Conservation (phyloP, 2,329 filamentous ascomycete species). For the Beauveria medogensis region DNA sequence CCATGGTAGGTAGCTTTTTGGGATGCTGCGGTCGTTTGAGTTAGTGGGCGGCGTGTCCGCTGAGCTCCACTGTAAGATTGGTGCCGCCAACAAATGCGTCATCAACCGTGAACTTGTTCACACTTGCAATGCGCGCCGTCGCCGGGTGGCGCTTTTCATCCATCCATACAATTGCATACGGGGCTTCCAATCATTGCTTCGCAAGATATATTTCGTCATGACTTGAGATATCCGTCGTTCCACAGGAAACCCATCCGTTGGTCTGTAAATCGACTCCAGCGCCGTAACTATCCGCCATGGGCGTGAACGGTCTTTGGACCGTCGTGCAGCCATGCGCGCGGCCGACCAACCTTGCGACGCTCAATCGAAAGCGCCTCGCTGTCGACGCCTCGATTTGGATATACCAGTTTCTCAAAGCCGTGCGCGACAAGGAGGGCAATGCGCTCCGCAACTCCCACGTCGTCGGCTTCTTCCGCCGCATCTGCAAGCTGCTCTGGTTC, state of each 20-base stretch:
- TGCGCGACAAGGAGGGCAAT: constrained; percentile 96
- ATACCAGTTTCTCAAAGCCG: constrained; percentile 97
- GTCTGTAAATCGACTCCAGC: background rate
- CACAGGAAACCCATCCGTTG: background rate
- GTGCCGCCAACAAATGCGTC: constrained; percentile 6
- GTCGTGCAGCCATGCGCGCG: constrained; percentile 91
- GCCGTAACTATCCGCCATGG: constrained; percentile 53
- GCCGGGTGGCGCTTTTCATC: background rate
- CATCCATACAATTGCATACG: background rate
- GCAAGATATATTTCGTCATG: background rate
- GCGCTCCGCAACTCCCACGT: constrained; percentile 92
- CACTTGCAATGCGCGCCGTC: background rate
- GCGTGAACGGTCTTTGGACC: constrained; percentile 96
- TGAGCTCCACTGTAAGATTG: constrained; percentile 6
- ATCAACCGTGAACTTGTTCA: constrained; percentile 12
- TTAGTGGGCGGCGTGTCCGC: background rate
- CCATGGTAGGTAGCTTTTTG: background rate
- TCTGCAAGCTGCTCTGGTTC: constrained; percentile 95
- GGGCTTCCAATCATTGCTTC: background rate
- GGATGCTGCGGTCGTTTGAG: background rate
- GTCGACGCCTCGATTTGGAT: constrained; percentile 99
- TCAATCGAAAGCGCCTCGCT: constrained; percentile 92
- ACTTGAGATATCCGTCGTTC: background rate
- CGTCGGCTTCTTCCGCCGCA: constrained; percentile 94
- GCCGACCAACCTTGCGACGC: constrained; percentile 89